Conservation (phyloP, 352 stramenopile species). For the Pythium apleroticum region DNA sequence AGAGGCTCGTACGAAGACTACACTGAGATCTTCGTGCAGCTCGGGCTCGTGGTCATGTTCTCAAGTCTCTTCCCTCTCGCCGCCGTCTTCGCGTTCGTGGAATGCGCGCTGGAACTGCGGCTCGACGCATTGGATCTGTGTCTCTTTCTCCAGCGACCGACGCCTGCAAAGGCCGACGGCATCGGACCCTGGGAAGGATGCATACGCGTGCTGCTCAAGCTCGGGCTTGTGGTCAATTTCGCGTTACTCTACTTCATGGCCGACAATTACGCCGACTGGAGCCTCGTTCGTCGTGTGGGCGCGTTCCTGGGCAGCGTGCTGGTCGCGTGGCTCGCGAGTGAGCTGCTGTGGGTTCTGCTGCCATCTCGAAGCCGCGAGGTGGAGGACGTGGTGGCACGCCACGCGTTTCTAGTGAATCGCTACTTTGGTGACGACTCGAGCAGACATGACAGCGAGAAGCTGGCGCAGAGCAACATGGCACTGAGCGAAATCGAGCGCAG, state of each 20-base stretch:
- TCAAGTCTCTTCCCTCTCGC: slow-evolving; percentile 21
- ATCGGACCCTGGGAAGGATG: slow-evolving; percentile 31
- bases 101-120: slow-evolving; percentile 31
- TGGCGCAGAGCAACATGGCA: background rate
- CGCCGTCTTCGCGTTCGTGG: slow-evolving; percentile 20
- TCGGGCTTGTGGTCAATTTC: slow-evolving; percentile 23
- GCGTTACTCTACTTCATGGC: slow-evolving; percentile 32
- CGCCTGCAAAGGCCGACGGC: slow-evolving; percentile 22
- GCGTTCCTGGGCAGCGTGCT: slow-evolving; percentile 29
- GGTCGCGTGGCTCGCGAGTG: slow-evolving; percentile 13
- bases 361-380: slow-evolving; percentile 15
- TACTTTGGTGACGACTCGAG: slow-evolving; percentile 23
- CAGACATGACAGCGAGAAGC: background rate
- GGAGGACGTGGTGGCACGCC: slow-evolving; percentile 11
- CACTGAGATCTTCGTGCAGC: slow-evolving; percentile 28
- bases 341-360: slow-evolving; percentile 20
- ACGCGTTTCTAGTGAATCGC: slow-evolving; percentile 28
- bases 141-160: slow-evolving; percentile 24
- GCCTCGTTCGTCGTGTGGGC: slow-evolving; percentile 21
- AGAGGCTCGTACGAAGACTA: slow-evolving; percentile 30
- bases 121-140: slow-evolving; percentile 34
- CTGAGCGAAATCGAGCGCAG: slow-evolving; percentile 8
- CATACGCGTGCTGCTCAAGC: slow-evolving; percentile 15
- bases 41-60: slow-evolving; percentile 27
- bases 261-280: slow-evolving; percentile 27